Conservation (phyloP, 106 monocot genomes). For the Ottelia alismoides region DNA sequence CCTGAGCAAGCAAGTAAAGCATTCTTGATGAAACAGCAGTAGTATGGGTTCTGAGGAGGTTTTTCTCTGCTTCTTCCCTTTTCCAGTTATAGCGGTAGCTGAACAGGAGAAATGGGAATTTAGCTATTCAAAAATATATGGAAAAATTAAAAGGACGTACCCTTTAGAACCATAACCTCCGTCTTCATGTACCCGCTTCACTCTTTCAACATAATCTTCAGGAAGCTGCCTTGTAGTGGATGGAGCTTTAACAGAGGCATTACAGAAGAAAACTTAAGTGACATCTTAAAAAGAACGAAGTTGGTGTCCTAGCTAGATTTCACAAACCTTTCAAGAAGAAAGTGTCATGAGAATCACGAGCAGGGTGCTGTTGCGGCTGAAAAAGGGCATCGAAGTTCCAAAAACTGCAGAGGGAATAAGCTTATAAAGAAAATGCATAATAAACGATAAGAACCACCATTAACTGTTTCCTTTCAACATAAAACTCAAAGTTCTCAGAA, state of each 20-base stretch:
- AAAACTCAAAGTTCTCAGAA: too few relatives aligned
- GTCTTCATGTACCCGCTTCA: constrained; percentile 61
- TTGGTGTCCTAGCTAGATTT: neutral
- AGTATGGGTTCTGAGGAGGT: too few relatives aligned
- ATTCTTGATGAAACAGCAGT: too few relatives aligned
- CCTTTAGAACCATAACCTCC: constrained; percentile 85
- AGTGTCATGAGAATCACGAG: constrained; percentile 93
- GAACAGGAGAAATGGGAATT: neutral
- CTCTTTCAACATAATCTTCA: too few relatives aligned
- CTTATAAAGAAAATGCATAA: too few relatives aligned
- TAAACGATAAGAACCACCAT: too few relatives aligned
- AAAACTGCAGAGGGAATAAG: constrained; percentile 41
- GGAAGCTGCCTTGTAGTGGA: constrained; percentile 56
- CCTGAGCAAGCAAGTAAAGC: constrained; percentile 67
- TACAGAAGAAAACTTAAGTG: too few relatives aligned
- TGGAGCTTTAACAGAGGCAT: constrained; percentile 38
- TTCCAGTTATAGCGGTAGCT: constrained; percentile 91
- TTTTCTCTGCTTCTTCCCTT: too few relatives aligned
- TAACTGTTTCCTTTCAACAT: too few relatives aligned
- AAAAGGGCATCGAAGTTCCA: constrained; percentile 95
- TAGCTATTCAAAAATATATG: too few relatives aligned
- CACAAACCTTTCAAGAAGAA: constrained; percentile 64
- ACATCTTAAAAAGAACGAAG: too few relatives aligned
- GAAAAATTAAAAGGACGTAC: constrained; percentile 18
- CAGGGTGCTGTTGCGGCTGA: too few relatives aligned